Base-by-base conservation (phyloP, 345 rosid species). In the Anacardium occidentale region DNA sequence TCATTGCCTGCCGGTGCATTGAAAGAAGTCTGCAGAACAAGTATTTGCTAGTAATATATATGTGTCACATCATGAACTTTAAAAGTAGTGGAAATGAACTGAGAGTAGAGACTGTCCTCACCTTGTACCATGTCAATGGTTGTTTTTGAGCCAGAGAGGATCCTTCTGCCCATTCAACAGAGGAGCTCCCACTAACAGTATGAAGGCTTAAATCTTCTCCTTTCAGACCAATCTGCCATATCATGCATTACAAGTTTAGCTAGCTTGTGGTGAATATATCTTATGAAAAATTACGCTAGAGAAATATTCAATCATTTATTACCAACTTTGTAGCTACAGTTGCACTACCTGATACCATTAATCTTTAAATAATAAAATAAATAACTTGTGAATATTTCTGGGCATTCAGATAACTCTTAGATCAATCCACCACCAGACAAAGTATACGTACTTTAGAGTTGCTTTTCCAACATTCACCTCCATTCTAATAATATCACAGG, bases 121-220 rank as follows among this genome's bases (percentile, higher is more conserved):
- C 95, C 89, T 91, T 94, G 83, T 86, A 94, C 97, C 99, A 95
- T 60, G 89, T 91, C 52, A 95, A 79, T 17, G 98, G 96, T 82
- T 87, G 90, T 67, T 75, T 86, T 71, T 73, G 81, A 2, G 82
- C 85, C 74, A 92, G 80, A 4, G 72, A 57, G 40, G 96, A 68
- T 57, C 96, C 97, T 74, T 83, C 74, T 9, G 56, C 74, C 99
- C 99, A 95, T 66, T 90, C 90, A n/a, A 91, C 96, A 1, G 96
- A 78, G 44, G 88, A 80, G 75, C 91, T 90, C 10, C 89, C 92
- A 11, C 81, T 80, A 26, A 78, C 68, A 0, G 93, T 89, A 72
- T 92, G 86, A 74, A 95, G 89, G 81, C 79, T 76, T 65, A 86
- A 71, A 66, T 80, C 81, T 83, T 95, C 98, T 53, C 98, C 99